A percentile compares a stretch with the other conserved stretches of the same genome.
Conservation (phyloP, 441 rosid species). For the Codiaeum variegatum region DNA sequence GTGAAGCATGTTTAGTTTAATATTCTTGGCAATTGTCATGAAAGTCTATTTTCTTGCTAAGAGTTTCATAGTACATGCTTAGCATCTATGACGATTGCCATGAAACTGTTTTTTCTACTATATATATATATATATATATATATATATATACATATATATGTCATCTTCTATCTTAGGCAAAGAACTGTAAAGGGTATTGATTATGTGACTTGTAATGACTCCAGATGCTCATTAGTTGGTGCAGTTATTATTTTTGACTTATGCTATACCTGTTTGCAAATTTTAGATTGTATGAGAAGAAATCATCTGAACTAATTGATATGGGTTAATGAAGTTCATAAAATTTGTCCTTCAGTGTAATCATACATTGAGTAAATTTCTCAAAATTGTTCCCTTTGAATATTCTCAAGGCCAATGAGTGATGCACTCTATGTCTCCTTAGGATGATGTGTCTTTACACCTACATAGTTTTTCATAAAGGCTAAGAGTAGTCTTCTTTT, state of each 20-base stretch:
- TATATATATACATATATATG: too few species aligned
- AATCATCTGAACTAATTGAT: neutral
- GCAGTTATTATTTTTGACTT: too few species aligned
- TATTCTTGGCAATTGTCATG: neutral
- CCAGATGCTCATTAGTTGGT: too few species aligned
- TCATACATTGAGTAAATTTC: neutral
- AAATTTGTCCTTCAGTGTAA: neutral
- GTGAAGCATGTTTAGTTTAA: neutral
- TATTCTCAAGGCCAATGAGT: neutral
- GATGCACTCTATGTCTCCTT: neutral
- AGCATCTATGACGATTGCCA: neutral
- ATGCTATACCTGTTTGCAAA: too few species aligned
- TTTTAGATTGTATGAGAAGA: too few species aligned
- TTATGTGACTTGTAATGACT: too few species aligned
- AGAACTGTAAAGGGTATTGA: too few species aligned
- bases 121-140: too few species aligned
- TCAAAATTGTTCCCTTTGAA: neutral
- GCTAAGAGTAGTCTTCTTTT: neutral
- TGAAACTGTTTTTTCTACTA: neutral
- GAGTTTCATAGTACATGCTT: neutral
- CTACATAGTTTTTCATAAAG: neutral
- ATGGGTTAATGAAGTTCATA: neutral
- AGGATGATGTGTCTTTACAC: too few species aligned
- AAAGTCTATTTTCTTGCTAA: neutral
- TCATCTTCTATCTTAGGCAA: neutral